Evolutionary conservation across 2,329 filamentous ascomycete species (phyloP).

Genomic region (Gliomastix tumulicola): DNA sequence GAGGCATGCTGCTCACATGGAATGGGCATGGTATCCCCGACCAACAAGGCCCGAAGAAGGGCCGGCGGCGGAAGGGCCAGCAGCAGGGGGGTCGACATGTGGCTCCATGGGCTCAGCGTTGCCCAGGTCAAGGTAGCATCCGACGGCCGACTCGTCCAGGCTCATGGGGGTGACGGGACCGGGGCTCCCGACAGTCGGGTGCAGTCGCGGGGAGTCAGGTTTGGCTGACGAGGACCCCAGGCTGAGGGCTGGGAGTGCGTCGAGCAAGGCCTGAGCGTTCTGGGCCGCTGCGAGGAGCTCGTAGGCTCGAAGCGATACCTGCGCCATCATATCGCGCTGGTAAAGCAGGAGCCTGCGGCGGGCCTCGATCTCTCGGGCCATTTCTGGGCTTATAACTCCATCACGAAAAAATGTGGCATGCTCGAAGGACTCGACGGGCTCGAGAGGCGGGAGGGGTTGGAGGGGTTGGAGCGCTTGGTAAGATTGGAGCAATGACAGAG

Average conservation of each 20-base stretch:
- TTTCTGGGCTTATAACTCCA: too few relatives aligned
- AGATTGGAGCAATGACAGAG: slow-evolving; percentile 1
- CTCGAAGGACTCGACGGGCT: too few relatives aligned
- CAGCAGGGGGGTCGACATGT: too few relatives aligned
- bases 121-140: slow-evolving; percentile 24
- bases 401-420: too few relatives aligned
- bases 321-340: slow-evolving; percentile 53
- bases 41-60: too few relatives aligned
- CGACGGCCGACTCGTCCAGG: slow-evolving; percentile 31
- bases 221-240: slow-evolving; percentile 27
- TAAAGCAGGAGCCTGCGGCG: slow-evolving; percentile 47
- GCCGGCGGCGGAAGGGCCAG: too few relatives aligned
- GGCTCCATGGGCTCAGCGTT: too few relatives aligned
- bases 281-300: slow-evolving; percentile 11
- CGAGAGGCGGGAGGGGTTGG: too few relatives aligned
- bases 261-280: neutral
- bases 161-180: slow-evolving; percentile 58
- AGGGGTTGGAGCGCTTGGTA: too few relatives aligned
- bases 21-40: too few relatives aligned
- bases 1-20: too few relatives aligned
- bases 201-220: slow-evolving; percentile 41
- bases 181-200: slow-evolving; percentile 49
- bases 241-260: neutral
- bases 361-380: slow-evolving; percentile 31
- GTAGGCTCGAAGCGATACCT: slow-evolving; percentile 40